phyloP scores from a whole-genome alignment of 176 grass and related monocot genomes.

The Echinochloa phyllopogon region DNA sequence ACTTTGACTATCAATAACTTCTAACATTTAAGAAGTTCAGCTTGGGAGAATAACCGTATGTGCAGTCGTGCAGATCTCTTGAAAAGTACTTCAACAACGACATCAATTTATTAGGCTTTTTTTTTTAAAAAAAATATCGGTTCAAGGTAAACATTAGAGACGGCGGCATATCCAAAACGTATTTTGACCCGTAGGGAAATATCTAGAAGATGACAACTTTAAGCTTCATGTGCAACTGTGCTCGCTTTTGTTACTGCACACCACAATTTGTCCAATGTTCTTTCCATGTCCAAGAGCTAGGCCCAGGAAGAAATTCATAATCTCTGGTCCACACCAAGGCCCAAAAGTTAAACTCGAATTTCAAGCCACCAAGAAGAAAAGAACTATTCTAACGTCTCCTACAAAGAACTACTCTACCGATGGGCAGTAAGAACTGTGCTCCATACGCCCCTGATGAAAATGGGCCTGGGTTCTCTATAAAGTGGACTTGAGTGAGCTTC shows the following conservation, averaged over 20 bases:
- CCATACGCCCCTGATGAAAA: neutral
- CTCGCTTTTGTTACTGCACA: neutral
- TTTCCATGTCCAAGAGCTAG: neutral
- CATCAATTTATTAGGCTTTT: too few relatives aligned
- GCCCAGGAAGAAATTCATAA: conserved; percentile 16
- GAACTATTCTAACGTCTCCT: neutral
- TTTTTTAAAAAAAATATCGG: too few relatives aligned
- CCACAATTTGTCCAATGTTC: neutral
- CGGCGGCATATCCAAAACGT: neutral
- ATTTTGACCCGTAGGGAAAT: neutral
- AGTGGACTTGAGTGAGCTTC: neutral
- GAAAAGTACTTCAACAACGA: neutral
- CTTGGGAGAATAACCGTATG: neutral
- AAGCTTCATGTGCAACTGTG: neutral
- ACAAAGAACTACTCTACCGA: neutral
- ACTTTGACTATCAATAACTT: neutral
- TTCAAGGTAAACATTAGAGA: too few relatives aligned
- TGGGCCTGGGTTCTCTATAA: neutral
- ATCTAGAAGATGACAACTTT: neutral
- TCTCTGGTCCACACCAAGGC: neutral
- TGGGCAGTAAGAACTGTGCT: neutral
- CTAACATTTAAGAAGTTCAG: neutral
- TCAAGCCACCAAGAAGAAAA: neutral
- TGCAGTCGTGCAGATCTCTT: neutral
- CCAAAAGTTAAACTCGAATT: neutral